Evolutionary conservation across 2,329 filamentous ascomycete genomes (phyloP), one percentile per base, ranked within the genome.

Genomic region (Fusarium sp.): DNA sequence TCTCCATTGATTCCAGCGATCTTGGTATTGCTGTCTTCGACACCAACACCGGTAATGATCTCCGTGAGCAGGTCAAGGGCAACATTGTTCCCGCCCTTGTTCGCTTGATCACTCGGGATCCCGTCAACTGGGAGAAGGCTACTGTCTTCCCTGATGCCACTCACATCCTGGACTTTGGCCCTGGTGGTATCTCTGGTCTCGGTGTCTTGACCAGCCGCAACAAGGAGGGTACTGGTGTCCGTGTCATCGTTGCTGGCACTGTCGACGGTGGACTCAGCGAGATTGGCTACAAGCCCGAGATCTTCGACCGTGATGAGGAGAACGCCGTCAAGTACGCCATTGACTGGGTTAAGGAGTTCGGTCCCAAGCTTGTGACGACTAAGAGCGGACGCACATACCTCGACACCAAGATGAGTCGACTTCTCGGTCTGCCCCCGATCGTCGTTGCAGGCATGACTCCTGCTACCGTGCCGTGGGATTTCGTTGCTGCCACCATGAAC

Each of bases 341-440:
- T 33, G 95, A 99, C 84, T 99, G 97, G 97, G 95, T 99, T 67
- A 97, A 97, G 84, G 95, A 98, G 82, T 95, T 97, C 81, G 95
- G 96, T 11, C 97, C 97, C n/a, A 93, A 92, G 69, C 88, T 99
- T 50, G 92, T 97, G 78, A 97, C 94, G 85, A 98, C 94, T 15
- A 96, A 95, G 12, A 91, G 90, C 66, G 97, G 97, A 22, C 90
- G 95, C 80, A 98, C 94, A 3, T 98, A 94, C 77, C 94, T 99
- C 56, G 95, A 98, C 82, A 99, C 97, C 71, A 98, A 98, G 87
- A 97, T 98, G 93, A 97, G 93, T 83, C 90, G 94, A 76, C 86
- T 97, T 22, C 87, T 98, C 20, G 95, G 95, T 77, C 87, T 97
- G 6, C 95, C 95, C 10, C 95, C 95, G 0, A 87, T 98, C 72